Conservation (phyloP, 441 rosid genomes). For the Arabidopsis hybrid region DNA sequence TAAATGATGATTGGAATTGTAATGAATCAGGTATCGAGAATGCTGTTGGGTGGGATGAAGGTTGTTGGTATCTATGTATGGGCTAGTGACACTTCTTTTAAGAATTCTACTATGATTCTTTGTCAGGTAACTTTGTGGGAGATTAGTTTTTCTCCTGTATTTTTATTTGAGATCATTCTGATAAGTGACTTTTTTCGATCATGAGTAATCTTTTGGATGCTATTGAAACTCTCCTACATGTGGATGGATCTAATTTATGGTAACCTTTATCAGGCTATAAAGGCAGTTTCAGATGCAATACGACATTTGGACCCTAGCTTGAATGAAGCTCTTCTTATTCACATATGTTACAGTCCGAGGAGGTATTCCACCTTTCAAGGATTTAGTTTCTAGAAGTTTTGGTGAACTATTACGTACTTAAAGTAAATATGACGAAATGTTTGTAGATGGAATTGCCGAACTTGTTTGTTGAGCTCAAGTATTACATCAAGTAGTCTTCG, state of each 20-base stretch:
- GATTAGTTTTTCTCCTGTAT: background rate
- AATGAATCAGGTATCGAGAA: slow-evolving; percentile 71
- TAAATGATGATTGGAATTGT: slow-evolving; percentile 18
- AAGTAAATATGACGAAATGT: slow-evolving; percentile 28
- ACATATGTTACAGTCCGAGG: slow-evolving; percentile 87
- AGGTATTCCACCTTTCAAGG: slow-evolving; percentile 51
- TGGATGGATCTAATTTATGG: slow-evolving; percentile 15
- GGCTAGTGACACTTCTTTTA: slow-evolving; percentile 77
- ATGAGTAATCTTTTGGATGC: slow-evolving; percentile 1
- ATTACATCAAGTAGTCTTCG: slow-evolving; percentile 73
- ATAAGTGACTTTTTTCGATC: background rate
- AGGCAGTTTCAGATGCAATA: slow-evolving; percentile 73
- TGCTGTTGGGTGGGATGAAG: slow-evolving; percentile 88
- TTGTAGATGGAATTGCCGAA: slow-evolving; percentile 87
- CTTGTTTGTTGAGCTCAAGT: slow-evolving; percentile 63
- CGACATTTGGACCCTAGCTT: slow-evolving; percentile 53
- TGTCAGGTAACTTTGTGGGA: slow-evolving; percentile 60
- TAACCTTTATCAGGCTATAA: slow-evolving; percentile 59
- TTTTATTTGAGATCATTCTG: background rate
- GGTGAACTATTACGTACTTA: background rate
- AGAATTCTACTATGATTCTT: slow-evolving; percentile 76
- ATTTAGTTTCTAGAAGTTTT: background rate
- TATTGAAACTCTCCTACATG: slow-evolving; percentile 20
- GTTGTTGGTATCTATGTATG: slow-evolving; percentile 87
- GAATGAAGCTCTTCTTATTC: slow-evolving; percentile 75